These are phyloP conservation scores for Cytauxzoon felis DNA, from an alignment of 169 alveolate species.

Conservation along the genomic window DNA sequence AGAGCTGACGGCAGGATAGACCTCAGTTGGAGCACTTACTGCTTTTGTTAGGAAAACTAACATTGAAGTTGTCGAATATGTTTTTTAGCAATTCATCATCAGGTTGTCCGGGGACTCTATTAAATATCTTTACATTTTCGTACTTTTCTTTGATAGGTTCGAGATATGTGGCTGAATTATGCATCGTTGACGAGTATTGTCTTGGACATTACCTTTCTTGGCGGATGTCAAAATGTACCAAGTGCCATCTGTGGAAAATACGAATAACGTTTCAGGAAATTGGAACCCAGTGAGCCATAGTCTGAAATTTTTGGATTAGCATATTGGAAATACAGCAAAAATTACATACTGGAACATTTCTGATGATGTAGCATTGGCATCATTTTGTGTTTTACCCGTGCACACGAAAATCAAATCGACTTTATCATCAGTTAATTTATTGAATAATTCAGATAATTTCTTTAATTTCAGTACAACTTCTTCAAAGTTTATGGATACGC, in stretches of 20 bases:
- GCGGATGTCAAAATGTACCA: conserved; percentile 80
- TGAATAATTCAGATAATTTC: conserved; percentile 24
- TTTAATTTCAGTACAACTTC: conserved; percentile 44
- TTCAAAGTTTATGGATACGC: conserved; percentile 51
- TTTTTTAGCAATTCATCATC: conserved; percentile 28
- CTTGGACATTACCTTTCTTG: conserved; percentile 69
- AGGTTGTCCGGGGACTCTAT: conserved; percentile 27
- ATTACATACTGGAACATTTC: conserved; percentile 58
- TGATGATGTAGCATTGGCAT: conserved; percentile 58
- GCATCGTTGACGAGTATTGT: background rate
- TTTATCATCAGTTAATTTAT: conserved; percentile 9
- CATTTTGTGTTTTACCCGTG: conserved; percentile 59
- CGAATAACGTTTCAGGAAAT: conserved; percentile 83
- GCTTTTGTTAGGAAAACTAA: conserved; percentile 15
- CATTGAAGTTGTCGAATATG: conserved; percentile 19
- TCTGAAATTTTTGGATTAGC: conserved; percentile 56
- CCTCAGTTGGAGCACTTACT: no score
- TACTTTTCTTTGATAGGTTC: conserved; percentile 45
- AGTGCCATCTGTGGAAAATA: conserved; percentile 71
- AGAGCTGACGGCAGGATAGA: no score
- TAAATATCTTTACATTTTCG: conserved; percentile 43
- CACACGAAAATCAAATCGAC: conserved; percentile 47
- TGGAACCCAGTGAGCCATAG: conserved; percentile 87
- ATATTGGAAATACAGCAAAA: no score
- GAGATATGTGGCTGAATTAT: conserved; percentile 39